Conservation (phyloP, 2,329 filamentous ascomycete genomes). For the Paecilomyces sp. region DNA sequence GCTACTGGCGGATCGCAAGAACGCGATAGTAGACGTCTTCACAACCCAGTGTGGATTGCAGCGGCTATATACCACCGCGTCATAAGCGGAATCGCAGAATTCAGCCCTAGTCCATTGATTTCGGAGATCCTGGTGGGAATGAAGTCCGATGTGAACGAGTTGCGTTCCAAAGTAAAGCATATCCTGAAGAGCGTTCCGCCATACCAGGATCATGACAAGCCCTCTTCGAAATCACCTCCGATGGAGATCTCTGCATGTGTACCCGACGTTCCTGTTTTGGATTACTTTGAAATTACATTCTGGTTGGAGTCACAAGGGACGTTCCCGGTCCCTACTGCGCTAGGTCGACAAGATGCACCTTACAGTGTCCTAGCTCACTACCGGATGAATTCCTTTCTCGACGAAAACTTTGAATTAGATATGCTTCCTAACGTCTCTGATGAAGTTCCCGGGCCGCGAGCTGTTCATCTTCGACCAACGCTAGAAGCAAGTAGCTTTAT, state of each 20-base stretch:
- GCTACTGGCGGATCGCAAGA: background rate
- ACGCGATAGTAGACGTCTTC: background rate
- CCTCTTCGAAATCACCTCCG: background rate
- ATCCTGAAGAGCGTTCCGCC: constrained; percentile 3
- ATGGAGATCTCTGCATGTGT: background rate
- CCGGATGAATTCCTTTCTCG: constrained; percentile 1
- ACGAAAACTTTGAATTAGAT: constrained; percentile 1
- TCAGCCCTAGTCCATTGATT: constrained; percentile 2
- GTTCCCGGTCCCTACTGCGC: background rate
- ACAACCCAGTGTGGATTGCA: constrained; percentile 11
- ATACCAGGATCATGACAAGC: background rate
- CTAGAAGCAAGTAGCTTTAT: background rate
- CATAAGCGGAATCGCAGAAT: constrained; percentile 3
- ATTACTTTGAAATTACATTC: constrained; percentile 3
- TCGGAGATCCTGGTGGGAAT: constrained; percentile 4
- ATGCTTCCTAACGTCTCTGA: background rate
- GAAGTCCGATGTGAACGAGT: background rate
- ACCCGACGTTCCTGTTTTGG: background rate
- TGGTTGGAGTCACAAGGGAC: background rate
- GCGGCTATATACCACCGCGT: constrained; percentile 11
- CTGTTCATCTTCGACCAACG: background rate
- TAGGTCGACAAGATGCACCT: background rate
- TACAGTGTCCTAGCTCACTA: background rate
- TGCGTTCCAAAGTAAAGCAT: constrained; percentile 1
- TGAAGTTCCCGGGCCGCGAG: background rate